These are phyloP conservation scores for Stentor roeselii DNA, from an alignment of 73 alveolate species.

Conservation along the genomic window DNA sequence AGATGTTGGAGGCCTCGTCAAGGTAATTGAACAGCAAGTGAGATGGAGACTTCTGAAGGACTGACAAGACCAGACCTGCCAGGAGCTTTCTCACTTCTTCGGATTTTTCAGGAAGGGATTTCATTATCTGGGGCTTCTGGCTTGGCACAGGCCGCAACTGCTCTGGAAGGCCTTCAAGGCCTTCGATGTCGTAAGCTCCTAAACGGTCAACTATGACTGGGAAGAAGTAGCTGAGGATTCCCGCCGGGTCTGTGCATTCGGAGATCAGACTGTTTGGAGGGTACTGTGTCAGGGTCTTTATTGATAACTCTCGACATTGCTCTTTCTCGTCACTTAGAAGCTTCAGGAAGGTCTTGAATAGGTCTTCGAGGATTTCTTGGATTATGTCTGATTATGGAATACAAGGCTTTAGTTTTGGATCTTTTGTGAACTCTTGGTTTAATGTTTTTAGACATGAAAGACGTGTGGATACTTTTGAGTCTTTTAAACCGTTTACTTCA, in stretches of 20 bases:
- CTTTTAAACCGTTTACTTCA: slow-evolving; percentile 25
- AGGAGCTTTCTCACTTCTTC: slow-evolving; percentile 83
- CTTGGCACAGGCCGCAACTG: slow-evolving; percentile 78
- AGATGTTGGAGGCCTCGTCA: slow-evolving; percentile 63
- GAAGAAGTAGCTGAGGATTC: slow-evolving; percentile 76
- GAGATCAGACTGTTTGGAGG: slow-evolving; percentile 25
- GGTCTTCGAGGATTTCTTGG: slow-evolving; percentile 52
- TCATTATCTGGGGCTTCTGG: slow-evolving; percentile 79
- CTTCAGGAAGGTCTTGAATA: slow-evolving; percentile 48
- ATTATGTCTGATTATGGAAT: slow-evolving; percentile 19
- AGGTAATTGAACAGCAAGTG: slow-evolving; percentile 78
- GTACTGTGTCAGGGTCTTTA: slow-evolving; percentile 65
- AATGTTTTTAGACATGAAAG: neutral
- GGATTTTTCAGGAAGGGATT: slow-evolving; percentile 59
- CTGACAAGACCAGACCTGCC: slow-evolving; percentile 61
- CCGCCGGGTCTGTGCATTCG: slow-evolving; percentile 71
- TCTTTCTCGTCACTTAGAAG: slow-evolving; percentile 67
- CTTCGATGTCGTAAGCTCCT: slow-evolving; percentile 85
- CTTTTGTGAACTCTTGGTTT: neutral
- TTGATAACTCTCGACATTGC: slow-evolving; percentile 76
- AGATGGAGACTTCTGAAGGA: slow-evolving; percentile 55
- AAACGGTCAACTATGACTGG: slow-evolving; percentile 77
- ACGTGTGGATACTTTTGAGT: neutral
- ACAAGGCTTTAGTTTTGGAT: neutral
- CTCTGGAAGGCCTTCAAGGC: slow-evolving; percentile 82